Evolutionary conservation across 2,329 filamentous ascomycete species (phyloP).

Genomic region (Ceratocystiopsis sp.): DNA sequence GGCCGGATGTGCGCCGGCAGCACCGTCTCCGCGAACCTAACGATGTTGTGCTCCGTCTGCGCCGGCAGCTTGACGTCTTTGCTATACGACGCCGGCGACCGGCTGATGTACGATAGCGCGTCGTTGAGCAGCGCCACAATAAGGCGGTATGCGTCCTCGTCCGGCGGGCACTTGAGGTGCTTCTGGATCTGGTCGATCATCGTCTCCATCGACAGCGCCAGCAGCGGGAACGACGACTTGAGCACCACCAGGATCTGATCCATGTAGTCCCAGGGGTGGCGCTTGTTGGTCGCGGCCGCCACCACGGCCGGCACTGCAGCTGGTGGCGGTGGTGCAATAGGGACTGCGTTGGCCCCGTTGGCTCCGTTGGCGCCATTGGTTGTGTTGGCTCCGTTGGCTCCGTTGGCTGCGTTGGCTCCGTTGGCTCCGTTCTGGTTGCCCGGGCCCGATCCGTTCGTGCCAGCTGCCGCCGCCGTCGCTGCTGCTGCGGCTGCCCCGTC

Average conservation of each 20-base stretch:
- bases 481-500: background rate
- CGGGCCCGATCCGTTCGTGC: too few species aligned
- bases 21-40: constrained; percentile 89
- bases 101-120: constrained; percentile 77
- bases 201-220: constrained; percentile 96
- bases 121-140: constrained; percentile 98
- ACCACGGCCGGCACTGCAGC: constrained; percentile 13
- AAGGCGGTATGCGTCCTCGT: constrained; percentile 92
- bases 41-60: constrained; percentile 92
- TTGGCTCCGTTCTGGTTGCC: too few species aligned
- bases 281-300: constrained; percentile 24
- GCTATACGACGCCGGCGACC: constrained; percentile 72
- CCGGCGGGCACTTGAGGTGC: constrained; percentile 96
- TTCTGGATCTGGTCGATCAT: constrained; percentile 99
- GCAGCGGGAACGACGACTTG: constrained; percentile 89
- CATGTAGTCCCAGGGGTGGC: constrained; percentile 88
- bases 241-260: constrained; percentile 91
- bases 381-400: constrained; percentile 12
- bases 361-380: constrained; percentile 12
- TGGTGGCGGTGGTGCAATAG: constrained; percentile 1
- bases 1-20: constrained; percentile 87
- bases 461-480: background rate
- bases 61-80: constrained; percentile 79
- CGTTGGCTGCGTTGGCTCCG: too few species aligned
- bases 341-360: constrained; percentile 8